phyloP scores from a whole-genome alignment of 202 grass and related monocot species.

The Elaeis oleifera region DNA sequence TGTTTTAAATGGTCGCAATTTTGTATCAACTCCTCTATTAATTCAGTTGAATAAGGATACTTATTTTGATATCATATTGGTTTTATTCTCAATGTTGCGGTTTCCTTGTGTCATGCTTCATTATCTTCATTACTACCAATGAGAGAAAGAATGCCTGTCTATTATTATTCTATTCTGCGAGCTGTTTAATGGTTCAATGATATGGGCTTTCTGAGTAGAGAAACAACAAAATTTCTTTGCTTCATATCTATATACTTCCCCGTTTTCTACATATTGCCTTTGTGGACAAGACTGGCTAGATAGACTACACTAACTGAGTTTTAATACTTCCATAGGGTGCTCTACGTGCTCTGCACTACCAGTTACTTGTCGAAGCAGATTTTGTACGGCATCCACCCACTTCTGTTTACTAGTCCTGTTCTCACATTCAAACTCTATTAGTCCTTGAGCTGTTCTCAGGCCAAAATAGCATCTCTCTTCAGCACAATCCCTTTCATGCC shows the following conservation, averaged over 20 bases:
- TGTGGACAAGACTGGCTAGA: neutral
- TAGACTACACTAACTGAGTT: constrained; percentile 24
- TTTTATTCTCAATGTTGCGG: neutral
- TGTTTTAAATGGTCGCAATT: no score
- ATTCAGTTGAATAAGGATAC: constrained; percentile 14
- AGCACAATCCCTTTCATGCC: constrained; percentile 31
- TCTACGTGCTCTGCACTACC: constrained; percentile 30
- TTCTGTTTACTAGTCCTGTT: constrained; percentile 46
- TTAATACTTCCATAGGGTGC: constrained; percentile 25
- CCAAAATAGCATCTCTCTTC: constrained; percentile 52
- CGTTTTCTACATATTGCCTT: no score
- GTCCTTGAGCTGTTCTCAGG: constrained; percentile 69
- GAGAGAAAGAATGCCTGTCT: no score
- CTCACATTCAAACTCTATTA: constrained; percentile 75
- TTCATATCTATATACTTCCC: no score
- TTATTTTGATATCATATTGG: constrained; percentile 7
- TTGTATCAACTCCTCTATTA: no score
- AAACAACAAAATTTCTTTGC: no score
- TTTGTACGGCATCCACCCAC: constrained; percentile 82
- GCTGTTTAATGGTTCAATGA: no score
- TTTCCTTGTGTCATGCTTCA: no score
- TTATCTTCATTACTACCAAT: no score
- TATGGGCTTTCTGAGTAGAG: no score
- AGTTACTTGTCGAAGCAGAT: constrained; percentile 52
- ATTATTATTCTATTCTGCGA: no score